Base-by-base conservation (phyloP, 108 stramenopile species). In the Conticribra weissflogii region DNA sequence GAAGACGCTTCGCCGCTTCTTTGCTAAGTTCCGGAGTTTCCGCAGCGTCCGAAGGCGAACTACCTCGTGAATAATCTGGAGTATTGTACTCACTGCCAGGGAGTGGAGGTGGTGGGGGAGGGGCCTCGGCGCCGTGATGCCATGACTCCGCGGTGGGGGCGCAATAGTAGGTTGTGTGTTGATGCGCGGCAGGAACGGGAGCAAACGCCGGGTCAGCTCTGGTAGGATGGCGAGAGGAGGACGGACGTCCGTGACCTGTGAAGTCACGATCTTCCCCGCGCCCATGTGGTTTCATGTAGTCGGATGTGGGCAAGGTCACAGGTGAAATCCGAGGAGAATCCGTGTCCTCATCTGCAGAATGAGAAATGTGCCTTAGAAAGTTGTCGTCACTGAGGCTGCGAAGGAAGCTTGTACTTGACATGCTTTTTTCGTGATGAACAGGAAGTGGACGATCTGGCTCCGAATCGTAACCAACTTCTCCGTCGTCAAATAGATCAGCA, bases 1-100 rank as follows among this genome's bases (percentile, higher is more conserved):
- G 90, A 52, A 85, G 74, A n/a, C 88, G 85, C 48, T 85, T 63
- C 85, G 80, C 80, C 84, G 1, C 78, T 74, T 48, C 80, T 83
- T 21, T 84, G 85, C 34, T 62, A 23, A 2, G 59, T 57, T 71
- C 62, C 8, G 61, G 44, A 31, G 33, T 59, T 51, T 44, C 19
- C 41, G 28, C 49, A 36, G 22, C 57, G 44, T 51, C 21, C 50
- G 50, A n/a, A n/a, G 4, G 3, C 50, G 18, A 18, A 2, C 19
- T n/a, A 30, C 21, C 62, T 63, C 46, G 1, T 22, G 48, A 27
- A 29, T 16, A 49, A 63, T 41, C 62, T 63, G n/a, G 27, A 14
- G 62, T 41, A 12, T 41, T 41, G 12, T 41, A 41, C 36, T 9
- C 5, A 9, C 12, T 12, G 8, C 8, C 36, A 9, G 36, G 8